Base-by-base conservation (phyloP, 179 eudicot species). In the Gypsophila paniculata region DNA sequence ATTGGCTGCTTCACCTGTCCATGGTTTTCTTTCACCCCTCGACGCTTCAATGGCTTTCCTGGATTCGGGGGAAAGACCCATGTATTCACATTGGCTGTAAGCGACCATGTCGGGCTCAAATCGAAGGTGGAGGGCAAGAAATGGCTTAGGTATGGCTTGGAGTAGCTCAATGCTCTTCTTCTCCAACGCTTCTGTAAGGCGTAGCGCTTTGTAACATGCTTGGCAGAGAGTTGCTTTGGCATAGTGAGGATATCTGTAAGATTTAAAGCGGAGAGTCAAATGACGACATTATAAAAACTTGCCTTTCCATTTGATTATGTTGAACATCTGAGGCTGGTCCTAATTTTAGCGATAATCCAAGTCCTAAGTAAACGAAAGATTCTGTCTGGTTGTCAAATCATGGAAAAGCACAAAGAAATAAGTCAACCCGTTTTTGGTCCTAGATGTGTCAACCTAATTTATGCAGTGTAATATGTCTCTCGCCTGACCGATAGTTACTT, bases 31-130 rank as follows among this genome's bases (percentile, higher is more conserved):
- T 53, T 90, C 96, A 49, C 81, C 96, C 26, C 88, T 85, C 54
- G 86, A 86, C 44, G 90, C 85, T 6, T 92, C 97, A 65, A 95
- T 85, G 54, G 93, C 93, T 84, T 87, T 73, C 81, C 78, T 63
- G 36, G 98, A 90, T 61, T 79, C 55, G 14, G 82, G 76, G 60
- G 98, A 83, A 39, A 93, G 91, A 15, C 84, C 84, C 1, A 78
- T 32, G 72, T 93, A 93, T 55, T 86, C 88, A 65, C 98, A 95
- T 71, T 93, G 98, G 76, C 99, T 95, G 71, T 95, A 95, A 60
- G 96, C 99, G 42, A 93, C 99, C 99, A 95, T 95, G 84, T 93
- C 98, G 12, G 99, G 98, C 79, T 95, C 98, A 82, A 95, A 95
- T 19, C 96, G 88, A 8, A 95, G 93, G 84, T 95, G 97, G 74